Evolutionary conservation across 2,329 filamentous ascomycete species (phyloP).

Genomic region (Neopestalotiopsis rosae): DNA sequence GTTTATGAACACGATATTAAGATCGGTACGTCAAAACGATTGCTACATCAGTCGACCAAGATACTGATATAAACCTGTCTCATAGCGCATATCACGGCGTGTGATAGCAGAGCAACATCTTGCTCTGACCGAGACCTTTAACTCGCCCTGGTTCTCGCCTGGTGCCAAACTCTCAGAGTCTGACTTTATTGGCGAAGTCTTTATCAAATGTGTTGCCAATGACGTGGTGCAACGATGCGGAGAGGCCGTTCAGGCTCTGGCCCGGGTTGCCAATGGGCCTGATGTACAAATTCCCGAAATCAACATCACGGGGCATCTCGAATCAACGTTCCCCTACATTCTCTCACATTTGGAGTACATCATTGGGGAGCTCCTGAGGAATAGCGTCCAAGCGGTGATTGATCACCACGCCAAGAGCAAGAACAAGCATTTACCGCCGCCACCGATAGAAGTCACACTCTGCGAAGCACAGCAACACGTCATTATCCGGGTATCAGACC

Average conservation of each 20-base stretch:
- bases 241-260: constrained; percentile 74
- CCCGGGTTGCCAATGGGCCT: constrained; percentile 75
- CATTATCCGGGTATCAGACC: constrained; percentile 94
- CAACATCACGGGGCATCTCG: constrained; percentile 80
- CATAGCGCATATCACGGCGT: constrained; percentile 85
- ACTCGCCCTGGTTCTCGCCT: constrained; percentile 87
- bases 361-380: constrained; percentile 90
- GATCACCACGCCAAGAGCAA: constrained; percentile 62
- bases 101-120: constrained; percentile 98
- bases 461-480: constrained; percentile 95
- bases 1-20: constrained; percentile 93
- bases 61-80: background rate
- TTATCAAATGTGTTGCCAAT: constrained; percentile 88
- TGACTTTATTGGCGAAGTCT: constrained; percentile 95
- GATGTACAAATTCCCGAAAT: constrained; percentile 79
- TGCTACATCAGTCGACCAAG: background rate
- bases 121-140: constrained; percentile 91
- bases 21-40: constrained; percentile 67
- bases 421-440: constrained; percentile 54
- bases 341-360: constrained; percentile 97
- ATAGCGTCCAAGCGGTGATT: constrained; percentile 91
- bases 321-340: constrained; percentile 95
- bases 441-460: constrained; percentile 91
- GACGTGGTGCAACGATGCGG: constrained; percentile 89
- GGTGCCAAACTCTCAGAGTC: constrained; percentile 73